Percentiles rank a stretch among this genome's conserved stretches.
phyloP scores from a whole-genome alignment of 129 eudicot genomes.

The Lactuca saligna region DNA sequence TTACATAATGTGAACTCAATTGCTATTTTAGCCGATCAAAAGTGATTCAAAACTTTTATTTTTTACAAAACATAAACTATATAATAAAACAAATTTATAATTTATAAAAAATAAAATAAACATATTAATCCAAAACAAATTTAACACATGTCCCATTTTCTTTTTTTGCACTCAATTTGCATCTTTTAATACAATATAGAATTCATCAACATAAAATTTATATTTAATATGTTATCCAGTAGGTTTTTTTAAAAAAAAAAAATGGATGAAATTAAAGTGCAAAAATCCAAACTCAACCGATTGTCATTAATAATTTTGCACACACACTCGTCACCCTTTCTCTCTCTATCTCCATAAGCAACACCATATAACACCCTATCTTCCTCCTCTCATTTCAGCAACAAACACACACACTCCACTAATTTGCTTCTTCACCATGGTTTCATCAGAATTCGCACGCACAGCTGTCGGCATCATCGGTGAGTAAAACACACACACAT shows the following conservation, averaged over 20 bases:
- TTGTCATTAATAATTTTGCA: not conserved
- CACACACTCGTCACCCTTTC: constrained; percentile 26
- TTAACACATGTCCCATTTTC: too few species aligned
- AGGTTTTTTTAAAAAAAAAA: not conserved
- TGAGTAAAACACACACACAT: constrained; percentile 9
- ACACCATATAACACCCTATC: constrained; percentile 16
- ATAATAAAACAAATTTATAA: too few species aligned
- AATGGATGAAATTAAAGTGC: constrained; percentile 5
- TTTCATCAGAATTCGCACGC: constrained; percentile 37
- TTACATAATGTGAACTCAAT: too few species aligned
- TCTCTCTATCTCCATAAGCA: not conserved
- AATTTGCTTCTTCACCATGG: constrained; percentile 22
- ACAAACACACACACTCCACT: not conserved
- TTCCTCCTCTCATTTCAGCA: constrained; percentile 12
- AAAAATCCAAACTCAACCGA: constrained; percentile 10
- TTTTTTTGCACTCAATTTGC: not conserved
- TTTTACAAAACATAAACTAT: too few species aligned
- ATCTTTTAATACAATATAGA: not conserved
- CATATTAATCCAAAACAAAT: too few species aligned
- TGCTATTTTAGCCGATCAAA: too few species aligned
- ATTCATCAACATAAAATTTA: not conserved
- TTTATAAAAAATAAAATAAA: too few species aligned
- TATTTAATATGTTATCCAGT: not conserved
- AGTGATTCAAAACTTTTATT: too few species aligned
- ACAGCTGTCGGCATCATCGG: constrained; percentile 39